Conservation (phyloP, 2,329 filamentous ascomycete genomes). For the Arthroderma sp. region DNA sequence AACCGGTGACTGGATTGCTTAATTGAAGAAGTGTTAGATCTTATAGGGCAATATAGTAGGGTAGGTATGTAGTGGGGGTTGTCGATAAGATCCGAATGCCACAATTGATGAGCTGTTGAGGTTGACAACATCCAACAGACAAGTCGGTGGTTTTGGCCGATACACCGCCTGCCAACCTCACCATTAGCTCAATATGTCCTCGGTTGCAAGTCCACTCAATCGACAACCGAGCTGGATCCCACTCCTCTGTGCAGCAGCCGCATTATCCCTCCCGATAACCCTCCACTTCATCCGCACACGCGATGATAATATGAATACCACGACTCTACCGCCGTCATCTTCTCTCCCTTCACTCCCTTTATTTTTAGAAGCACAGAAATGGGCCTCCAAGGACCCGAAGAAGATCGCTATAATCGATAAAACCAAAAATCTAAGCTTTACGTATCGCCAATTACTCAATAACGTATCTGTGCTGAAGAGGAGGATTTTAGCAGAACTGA, state of each 20-base stretch:
- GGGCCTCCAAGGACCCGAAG: constrained; percentile 22
- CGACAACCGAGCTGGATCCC: constrained; percentile 4
- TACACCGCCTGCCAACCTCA: neutral
- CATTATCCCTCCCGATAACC: constrained; percentile 2
- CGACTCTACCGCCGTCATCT: constrained; percentile 9
- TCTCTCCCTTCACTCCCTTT: constrained; percentile 31
- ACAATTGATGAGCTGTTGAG: neutral
- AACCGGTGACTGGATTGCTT: too few species aligned
- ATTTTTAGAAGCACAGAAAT: constrained; percentile 28
- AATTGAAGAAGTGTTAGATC: too few species aligned
- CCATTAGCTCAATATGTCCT: neutral
- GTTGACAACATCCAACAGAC: neutral
- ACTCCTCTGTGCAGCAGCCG: neutral
- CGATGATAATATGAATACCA: neutral
- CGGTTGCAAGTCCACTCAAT: neutral
- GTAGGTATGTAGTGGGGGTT: neutral
- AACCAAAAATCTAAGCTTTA: constrained; percentile 30
- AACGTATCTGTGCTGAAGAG: constrained; percentile 29
- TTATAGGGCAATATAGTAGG: too few species aligned
- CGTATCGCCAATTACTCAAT: constrained; percentile 30
- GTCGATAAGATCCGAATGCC: neutral
- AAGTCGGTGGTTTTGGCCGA: neutral
- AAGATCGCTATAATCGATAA: constrained; percentile 32
- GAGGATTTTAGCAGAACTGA: constrained; percentile 25
- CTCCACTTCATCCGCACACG: constrained; percentile 3